Evolutionary conservation across 352 stramenopile species (phyloP), one percentile per base, ranked within the genome.

Genomic region (Elongisporangium prolatum): DNA sequence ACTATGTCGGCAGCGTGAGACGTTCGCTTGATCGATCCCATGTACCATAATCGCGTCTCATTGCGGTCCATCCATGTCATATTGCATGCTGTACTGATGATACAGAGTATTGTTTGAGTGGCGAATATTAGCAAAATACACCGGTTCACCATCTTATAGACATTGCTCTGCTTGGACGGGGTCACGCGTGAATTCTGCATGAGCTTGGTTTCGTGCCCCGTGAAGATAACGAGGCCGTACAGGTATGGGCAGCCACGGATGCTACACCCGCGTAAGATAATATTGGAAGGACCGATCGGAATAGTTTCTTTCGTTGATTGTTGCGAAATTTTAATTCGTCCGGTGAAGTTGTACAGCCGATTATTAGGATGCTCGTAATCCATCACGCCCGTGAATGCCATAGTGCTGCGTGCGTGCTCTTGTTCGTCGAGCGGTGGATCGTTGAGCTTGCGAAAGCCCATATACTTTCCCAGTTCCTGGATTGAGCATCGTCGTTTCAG

Each of bases 121-220:
- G 77, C 54, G 44, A 91, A 91, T 16, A 91, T 75, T 21, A 89
- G 65, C 40, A 89, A 17, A 50, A 91, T 89, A 34, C 77, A 88
- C 17, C 71, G 69, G 62, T 89, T 91, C 10, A 86, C 77, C 61
- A 85, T 84, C 11, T 63, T 67, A 51, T 89, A 88, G 8, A 91
- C 70, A 38, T 83, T 89, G 54, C 80, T 89, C 57, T 89, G 77
- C 63, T 89, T 91, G 28, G 75, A 89, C 20, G 77, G 80, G 11
- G 77, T 83, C 6, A 72, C 56, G 21, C 80, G 77, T 14, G 82
- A 71, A 55, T 89, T 91, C 54, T 91, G 79, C 75, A 91, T 86
- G 9, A 91, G 54, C 61, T 97, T 97, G 20, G 91, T 97, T 53
- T 98, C 89, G 1, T 65, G 54, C 0, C 93, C 92, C 2, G 93